Conservation (phyloP, 768 basidiomycete genomes). For the Serendipita sp. region DNA sequence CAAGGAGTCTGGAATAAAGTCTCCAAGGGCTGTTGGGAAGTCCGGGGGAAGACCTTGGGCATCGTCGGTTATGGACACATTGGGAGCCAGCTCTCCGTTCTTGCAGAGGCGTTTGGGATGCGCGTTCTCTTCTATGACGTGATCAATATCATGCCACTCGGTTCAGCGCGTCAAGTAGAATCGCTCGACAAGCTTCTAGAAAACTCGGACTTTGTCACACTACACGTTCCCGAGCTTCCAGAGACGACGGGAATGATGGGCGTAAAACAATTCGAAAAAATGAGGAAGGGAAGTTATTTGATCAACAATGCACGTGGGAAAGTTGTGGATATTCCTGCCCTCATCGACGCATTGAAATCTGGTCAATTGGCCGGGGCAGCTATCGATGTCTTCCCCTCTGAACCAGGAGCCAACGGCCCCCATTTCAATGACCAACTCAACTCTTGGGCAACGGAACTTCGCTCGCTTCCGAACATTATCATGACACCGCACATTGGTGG, state of each 20-base stretch:
- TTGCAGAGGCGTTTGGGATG: constrained; percentile 92
- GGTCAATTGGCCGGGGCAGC: constrained; percentile 82
- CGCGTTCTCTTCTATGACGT: constrained; percentile 92
- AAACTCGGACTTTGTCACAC: constrained; percentile 81
- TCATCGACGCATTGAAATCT: constrained; percentile 65
- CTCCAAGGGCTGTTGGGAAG: constrained; percentile 95
- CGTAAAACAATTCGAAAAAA: constrained; percentile 53
- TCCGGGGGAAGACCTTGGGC: constrained; percentile 93
- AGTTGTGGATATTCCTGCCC: constrained; percentile 88
- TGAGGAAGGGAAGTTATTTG: constrained; percentile 91
- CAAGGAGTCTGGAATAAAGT: constrained; percentile 97
- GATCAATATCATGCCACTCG: constrained; percentile 93
- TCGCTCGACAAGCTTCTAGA: constrained; percentile 55
- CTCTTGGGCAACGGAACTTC: constrained; percentile 61
- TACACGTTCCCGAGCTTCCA: constrained; percentile 91
- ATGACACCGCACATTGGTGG: constrained; percentile 98
- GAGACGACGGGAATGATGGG: constrained; percentile 95
- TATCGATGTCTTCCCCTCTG: constrained; percentile 86
- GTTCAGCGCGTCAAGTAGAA: constrained; percentile 81
- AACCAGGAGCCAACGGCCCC: constrained; percentile 83
- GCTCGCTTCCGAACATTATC: constrained; percentile 74
- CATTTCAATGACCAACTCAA: constrained; percentile 83
- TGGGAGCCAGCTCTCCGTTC: constrained; percentile 89
- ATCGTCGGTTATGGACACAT: constrained; percentile 99
- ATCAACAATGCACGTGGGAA: constrained; percentile 96